Conservation (phyloP, 345 rosid genomes). For the Lepidium didymum region DNA sequence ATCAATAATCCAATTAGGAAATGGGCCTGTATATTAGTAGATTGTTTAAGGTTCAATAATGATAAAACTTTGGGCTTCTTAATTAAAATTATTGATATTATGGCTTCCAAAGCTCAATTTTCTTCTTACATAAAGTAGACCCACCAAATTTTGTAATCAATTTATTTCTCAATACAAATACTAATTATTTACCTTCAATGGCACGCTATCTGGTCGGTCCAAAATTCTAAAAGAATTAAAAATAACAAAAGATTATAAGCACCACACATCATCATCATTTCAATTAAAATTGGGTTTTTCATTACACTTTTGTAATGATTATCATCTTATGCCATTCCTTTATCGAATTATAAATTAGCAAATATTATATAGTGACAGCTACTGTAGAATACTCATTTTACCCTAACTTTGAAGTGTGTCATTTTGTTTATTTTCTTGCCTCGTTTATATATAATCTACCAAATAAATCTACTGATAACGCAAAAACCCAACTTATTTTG, state of each 20-base stretch:
- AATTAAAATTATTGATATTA: background rate
- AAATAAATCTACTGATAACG: too few relatives aligned
- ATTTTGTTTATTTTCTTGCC: too few relatives aligned
- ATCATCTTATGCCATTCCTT: too few relatives aligned
- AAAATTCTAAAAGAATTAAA: background rate
- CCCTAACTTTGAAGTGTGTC: too few relatives aligned
- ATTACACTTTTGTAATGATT: too few relatives aligned
- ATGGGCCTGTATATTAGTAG: background rate
- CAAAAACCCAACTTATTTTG: too few relatives aligned
- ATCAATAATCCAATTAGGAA: background rate
- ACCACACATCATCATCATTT: conserved; percentile 13
- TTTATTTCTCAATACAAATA: background rate
- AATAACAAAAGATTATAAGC: conserved; percentile 4
- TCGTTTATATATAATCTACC: too few relatives aligned
- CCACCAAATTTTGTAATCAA: conserved; percentile 12
- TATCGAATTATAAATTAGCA: too few relatives aligned
- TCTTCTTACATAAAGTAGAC: conserved; percentile 17
- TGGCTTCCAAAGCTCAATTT: background rate
- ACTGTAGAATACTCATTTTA: too few relatives aligned
- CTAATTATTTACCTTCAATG: conserved; percentile 23
- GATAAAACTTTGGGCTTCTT: background rate
- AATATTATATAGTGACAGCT: too few relatives aligned
- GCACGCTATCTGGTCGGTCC: conserved; percentile 25
- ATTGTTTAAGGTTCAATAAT: background rate
- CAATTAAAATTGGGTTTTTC: background rate